Evolutionary conservation across 495 filamentous ascomycete genomes (phyloP), one percentile per base, ranked within the genome.

Genomic region (Rhypophila decipiens): DNA sequence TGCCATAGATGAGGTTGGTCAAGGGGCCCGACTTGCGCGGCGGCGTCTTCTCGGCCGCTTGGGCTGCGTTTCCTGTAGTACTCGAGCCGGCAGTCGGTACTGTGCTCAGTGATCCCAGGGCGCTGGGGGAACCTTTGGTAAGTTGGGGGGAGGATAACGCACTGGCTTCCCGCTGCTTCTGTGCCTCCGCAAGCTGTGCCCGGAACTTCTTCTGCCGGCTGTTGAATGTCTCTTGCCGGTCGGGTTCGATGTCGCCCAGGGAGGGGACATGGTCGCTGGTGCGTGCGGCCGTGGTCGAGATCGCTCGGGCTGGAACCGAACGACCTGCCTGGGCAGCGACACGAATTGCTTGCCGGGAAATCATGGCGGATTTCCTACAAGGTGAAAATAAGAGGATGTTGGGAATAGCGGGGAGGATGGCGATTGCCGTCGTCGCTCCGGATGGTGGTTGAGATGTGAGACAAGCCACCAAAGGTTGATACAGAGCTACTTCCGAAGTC

Each of bases 1-100:
- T 96, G 53, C 93, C 93, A 66, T 98, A 97, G 64, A 98, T 93
- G 41, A 98, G 76, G 41, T 82, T 85, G 20, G 69, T 74, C 17
- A 84, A 60, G 24, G 75, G 74, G 9, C 77, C 75, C 31, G 71
- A 64, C 57, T 77, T 76, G 64, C 69, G 69, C 11, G 64, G 58
- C 33, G 65, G 53, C 67, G 67, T 61, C 21, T 64, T 54, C 52
- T 68, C 69, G 40, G 63, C 60, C 47, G 64, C 52, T 49, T 73
- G 70, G 47, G 72, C 70, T 24, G 61, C 61, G 49, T 61, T 59
- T 58, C 80, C 85, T 74, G 72, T 58, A 46, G 38, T 8, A 9
- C 11, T 37, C 37, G 44, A 43, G 46, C 64, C 49, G 65, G 49
- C n/a, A 4, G 40, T 36, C n/a, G n/a, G n/a, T n/a, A n/a, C n/a